Evolutionary conservation across 371 early-diverging fungal genomes (phyloP), one percentile per base, ranked within the genome.

Genomic region (Smittium culicis): DNA sequence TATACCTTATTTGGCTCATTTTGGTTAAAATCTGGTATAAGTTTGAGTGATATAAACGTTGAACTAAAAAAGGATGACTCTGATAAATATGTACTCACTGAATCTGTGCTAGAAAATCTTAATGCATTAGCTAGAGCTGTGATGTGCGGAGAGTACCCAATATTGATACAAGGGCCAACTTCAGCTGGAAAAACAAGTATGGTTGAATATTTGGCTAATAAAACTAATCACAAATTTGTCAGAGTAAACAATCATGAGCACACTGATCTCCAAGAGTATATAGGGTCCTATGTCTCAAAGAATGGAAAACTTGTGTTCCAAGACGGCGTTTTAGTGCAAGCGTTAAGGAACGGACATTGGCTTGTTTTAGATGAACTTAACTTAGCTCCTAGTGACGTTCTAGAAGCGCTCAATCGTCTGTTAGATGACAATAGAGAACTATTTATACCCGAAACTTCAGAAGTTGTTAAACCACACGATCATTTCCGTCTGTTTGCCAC

Each of bases 181-280:
- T 96, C 97, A 25, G 93, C 96, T 33, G 99, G 99, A 68, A 99
- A 99, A 78, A 99, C 99, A 0, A 90, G 92, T 69, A 94, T 99
- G 89, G 89, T 99, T 64, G 93, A 94, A 74, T 93, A 96, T 70
- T 78, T 99, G 67, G 98, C 99, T n/a, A 88, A 90, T 62, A 77
- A 82, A 61, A 91, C 93, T 0, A 92, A 92, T 14, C 97, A 96
- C 79, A 81, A 83, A 25, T 93, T 99, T 76, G 92, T 99, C 8
- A 89, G 99, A 69, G 95, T 99, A 79, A 99, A 99, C 82, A 99
- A 99, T 77, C 99, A 99, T 80, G 99, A 99, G 78, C 97, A 99
- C 76, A 99, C 99, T 1, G 99, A 99, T 74, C 71, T 97, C 65
- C 92, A 96, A 75, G 99, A 99, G 77, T 99, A 99, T 75, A 79